Evolutionary conservation across 108 stramenopile species (phyloP).

Genomic region (Cylindrotheca fusiformis): DNA sequence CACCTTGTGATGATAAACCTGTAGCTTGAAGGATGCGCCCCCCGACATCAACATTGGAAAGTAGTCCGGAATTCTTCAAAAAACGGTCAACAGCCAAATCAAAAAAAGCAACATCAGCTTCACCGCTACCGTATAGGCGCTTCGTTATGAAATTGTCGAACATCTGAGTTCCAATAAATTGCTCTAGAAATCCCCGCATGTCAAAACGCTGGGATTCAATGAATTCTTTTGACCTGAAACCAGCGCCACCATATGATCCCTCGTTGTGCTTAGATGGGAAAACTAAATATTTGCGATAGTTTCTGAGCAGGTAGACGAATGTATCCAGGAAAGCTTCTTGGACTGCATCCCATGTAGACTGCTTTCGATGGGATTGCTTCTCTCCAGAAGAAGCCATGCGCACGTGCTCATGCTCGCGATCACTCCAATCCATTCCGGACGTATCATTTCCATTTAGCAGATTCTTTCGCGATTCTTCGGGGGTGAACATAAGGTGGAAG

Average conservation of each 20-base stretch:
- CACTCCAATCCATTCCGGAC: slow-evolving; percentile 50
- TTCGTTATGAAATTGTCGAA: slow-evolving; percentile 89
- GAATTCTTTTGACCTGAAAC: slow-evolving; percentile 27
- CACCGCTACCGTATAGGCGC: slow-evolving; percentile 74
- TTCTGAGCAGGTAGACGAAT: slow-evolving; percentile 78
- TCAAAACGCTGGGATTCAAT: slow-evolving; percentile 37
- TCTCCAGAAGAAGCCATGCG: slow-evolving; percentile 26
- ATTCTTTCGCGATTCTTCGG: slow-evolving; percentile 80
- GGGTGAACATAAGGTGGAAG: slow-evolving; percentile 70
- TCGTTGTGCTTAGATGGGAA: slow-evolving; percentile 17
- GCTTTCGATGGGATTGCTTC: slow-evolving; percentile 33
- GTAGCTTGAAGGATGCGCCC: slow-evolving; percentile 32
- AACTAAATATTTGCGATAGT: slow-evolving; percentile 72
- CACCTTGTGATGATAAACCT: slow-evolving; percentile 5
- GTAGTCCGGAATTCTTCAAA: slow-evolving; percentile 66
- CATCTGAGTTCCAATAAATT: slow-evolving; percentile 73
- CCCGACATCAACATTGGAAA: slow-evolving; percentile 68
- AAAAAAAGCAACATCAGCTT: slow-evolving; percentile 84
- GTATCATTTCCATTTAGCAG: slow-evolving; percentile 73
- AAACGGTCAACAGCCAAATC: slow-evolving; percentile 86
- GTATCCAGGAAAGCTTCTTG: slow-evolving; percentile 89
- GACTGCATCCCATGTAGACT: slow-evolving; percentile 80
- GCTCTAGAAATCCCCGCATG: slow-evolving; percentile 53
- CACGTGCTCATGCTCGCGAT: slow-evolving; percentile 49
- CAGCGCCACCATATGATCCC: background rate